Evolutionary conservation across 495 filamentous ascomycete species (phyloP).

Genomic region (Aspergillus ostianus): DNA sequence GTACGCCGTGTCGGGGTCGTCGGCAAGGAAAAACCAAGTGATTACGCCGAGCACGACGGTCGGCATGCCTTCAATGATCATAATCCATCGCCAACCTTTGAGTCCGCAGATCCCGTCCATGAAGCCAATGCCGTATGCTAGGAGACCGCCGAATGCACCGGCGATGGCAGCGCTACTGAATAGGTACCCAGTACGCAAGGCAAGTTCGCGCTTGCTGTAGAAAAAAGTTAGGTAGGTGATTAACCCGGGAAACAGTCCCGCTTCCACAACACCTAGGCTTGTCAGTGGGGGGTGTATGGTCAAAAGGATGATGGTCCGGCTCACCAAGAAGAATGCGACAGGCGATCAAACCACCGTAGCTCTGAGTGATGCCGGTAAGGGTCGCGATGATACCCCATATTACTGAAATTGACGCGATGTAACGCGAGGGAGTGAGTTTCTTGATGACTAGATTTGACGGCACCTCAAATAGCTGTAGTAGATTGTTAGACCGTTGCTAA

Average conservation of each 20-base stretch:
- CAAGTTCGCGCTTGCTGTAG: conserved; percentile 71
- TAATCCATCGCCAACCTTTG: conserved; percentile 54
- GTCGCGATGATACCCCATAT: conserved; percentile 72
- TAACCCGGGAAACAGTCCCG: conserved; percentile 54
- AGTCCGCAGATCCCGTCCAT: conserved; percentile 67
- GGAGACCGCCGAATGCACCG: conserved; percentile 71
- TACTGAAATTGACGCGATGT: conserved; percentile 61
- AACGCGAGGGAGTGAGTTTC: conserved; percentile 70
- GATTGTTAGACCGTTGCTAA: conserved; percentile 5
- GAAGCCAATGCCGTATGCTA: conserved; percentile 71
- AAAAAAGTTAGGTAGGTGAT: conserved; percentile 72
- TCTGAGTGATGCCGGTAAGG: conserved; percentile 62
- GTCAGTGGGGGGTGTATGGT: conserved; percentile 1
- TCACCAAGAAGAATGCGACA: conserved; percentile 52
- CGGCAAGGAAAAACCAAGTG: conserved; percentile 62
- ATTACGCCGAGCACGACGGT: conserved; percentile 61
- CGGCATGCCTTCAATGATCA: conserved; percentile 72
- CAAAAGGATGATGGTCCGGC: neutral
- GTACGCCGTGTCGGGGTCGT: conserved; percentile 59
- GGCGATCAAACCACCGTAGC: conserved; percentile 54
- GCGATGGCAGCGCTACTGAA: conserved; percentile 75
- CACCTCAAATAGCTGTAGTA: conserved; percentile 40
- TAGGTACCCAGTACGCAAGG: conserved; percentile 70
- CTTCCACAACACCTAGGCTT: conserved; percentile 45
- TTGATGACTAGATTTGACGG: conserved; percentile 76